Evolutionary conservation across 2,329 filamentous ascomycete species (phyloP), one percentile per base, ranked within the genome.

Genomic region (Xylaria sp.): DNA sequence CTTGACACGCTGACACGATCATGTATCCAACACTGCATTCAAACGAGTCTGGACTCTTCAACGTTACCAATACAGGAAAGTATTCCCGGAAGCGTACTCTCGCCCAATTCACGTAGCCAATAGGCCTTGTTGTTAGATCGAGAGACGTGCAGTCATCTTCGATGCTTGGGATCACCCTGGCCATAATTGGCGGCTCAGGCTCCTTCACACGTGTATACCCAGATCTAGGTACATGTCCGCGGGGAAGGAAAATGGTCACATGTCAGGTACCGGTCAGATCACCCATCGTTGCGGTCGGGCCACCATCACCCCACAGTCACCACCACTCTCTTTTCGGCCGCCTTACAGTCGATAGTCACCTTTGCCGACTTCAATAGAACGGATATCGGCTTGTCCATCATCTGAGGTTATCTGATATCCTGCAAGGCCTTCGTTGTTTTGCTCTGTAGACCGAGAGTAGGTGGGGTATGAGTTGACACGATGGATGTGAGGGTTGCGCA

Each of bases 221-320:
- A 55, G 49, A 60, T 57, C 54, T 57, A 54, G 47, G 42, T 29
- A 24, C 6, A 37, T 20, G 20, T 19, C 34, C 46, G 46, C 37
- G 39, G 46, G 49, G 45, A 52, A 48, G 19, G 29, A 34, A 34
- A 34, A 34, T 13, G 52, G 52, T 61, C 55, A 59, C 55, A 54
- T 61, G 58, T 53, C 55, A 61, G 55, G 55, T 58, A 61, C 58
- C 50, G 43, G 50, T 61, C 58, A 56, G 55, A 47, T 61, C 58
- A 61, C 49, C 52, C 58, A 56, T 61, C 58, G 50, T 59, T 52
- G 41, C 56, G 16, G 58, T 61, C 55, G 52, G 53, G 56, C 54
- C 48, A 61, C 39, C 24, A 48, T 61, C 58, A 39, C 54, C 50
- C 55, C 55, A 61, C 52, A 37, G 48, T 60, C 57, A 50, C 47